phyloP scores from a whole-genome alignment of 2,329 filamentous ascomycete genomes.

The Acephala macrosclerotiorum region DNA sequence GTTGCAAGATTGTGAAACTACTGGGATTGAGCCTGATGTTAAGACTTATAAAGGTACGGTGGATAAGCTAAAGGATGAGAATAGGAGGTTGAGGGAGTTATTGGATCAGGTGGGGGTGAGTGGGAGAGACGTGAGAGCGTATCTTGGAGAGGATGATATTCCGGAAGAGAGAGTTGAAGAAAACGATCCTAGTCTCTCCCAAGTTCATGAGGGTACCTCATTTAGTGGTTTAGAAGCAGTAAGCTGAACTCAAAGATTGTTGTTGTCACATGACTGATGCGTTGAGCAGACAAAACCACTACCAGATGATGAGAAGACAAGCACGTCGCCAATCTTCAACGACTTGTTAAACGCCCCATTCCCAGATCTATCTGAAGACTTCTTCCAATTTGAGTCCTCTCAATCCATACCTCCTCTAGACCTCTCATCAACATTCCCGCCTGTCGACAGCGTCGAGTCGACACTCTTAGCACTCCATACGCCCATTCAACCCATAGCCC shows the following conservation, averaged over 20 bases:
- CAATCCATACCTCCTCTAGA: not conserved
- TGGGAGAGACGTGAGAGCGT: not conserved
- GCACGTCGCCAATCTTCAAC: too few relatives aligned
- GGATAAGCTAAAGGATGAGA: conserved; percentile 18
- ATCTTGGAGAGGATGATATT: not conserved
- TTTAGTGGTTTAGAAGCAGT: too few relatives aligned
- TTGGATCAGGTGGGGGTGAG: conserved; percentile 11
- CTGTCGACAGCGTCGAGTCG: not conserved
- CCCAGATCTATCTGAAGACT: not conserved
- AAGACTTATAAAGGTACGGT: too few relatives aligned
- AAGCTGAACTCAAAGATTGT: too few relatives aligned
- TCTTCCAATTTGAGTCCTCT: not conserved
- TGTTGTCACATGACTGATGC: too few relatives aligned
- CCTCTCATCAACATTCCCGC: not conserved
- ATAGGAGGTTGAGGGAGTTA: conserved; percentile 16
- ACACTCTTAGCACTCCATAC: not conserved
- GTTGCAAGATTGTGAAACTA: too few relatives aligned
- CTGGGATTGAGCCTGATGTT: too few relatives aligned
- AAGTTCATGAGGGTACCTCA: too few relatives aligned
- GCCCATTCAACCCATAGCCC: not conserved
- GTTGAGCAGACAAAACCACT: too few relatives aligned
- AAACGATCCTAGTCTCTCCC: too few relatives aligned
- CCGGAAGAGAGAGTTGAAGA: too few relatives aligned
- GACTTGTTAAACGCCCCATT: not conserved
- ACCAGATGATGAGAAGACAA: too few relatives aligned